Evolutionary conservation across 306 rosid genomes (phyloP), one percentile per base, ranked within the genome.

Genomic region (Hippophae gyantsensis): DNA sequence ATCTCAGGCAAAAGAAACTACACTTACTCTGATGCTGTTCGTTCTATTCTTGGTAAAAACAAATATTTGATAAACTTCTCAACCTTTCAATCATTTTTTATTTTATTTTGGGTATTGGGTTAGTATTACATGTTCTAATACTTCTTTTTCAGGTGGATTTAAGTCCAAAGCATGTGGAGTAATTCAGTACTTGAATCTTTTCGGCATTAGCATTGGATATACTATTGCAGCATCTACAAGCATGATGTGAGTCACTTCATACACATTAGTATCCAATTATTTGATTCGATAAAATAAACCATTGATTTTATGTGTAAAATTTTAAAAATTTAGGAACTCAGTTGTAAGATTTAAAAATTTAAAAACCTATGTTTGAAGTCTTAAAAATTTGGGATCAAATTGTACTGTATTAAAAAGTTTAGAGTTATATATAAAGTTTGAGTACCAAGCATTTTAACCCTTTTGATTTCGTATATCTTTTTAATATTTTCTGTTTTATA

Each of bases 191-290:
- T 9, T 61, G 42, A 63, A 48, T 38, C 58, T 63, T 14, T 65
- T 48, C 3, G 74, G 78, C 41, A 40, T 43, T 18, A 6, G 59
- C 18, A 58, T 63, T 42, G 78, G 78, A 25, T 74, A 63, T 63
- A 74, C 70, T 7, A 69, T 74, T 44, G 63, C 74, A 26, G 23
- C 78, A 7, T 52, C 74, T 18, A 59, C 43, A 54, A 74, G 79
- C 68, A 69, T 74, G 75, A 61, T 64, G 71, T 43, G 60, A 48
- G 72, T 61, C 43, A 43, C 6, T 7, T 46, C 10, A 54, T 46
- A 18, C 6, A 49, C 7, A 12, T 10, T 46, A n/a, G 13, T 49
- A 48, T 2, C 5, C 6, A 48, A 48, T 13, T 48, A 1, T 10
- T 11, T 48, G 12, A 18, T 18, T 18, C 18, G 18, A 0, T 18